Evolutionary conservation across 2,329 filamentous ascomycete species (phyloP), one percentile per base, ranked within the genome.

Genomic region (Fusarium xylarioides): DNA sequence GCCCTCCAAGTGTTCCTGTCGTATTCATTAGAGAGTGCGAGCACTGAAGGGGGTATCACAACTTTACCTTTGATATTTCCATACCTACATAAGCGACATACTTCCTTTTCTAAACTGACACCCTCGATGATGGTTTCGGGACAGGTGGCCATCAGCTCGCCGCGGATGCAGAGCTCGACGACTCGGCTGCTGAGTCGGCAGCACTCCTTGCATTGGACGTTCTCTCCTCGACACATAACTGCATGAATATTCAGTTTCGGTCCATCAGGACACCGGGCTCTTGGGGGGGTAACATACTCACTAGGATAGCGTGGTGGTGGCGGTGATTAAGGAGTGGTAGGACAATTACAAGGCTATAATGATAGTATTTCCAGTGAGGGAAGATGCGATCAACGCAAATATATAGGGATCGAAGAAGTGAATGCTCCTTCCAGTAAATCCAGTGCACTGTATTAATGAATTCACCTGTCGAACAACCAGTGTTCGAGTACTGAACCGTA

Each of bases 191-290:
- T 61, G 23, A 73, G 44, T 46, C 47, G 43, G 32, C 38, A 62
- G 67, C 73, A 75, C 30, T 68, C 50, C 44, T 63, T 72, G 12
- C 73, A 75, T 37, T 71, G 73, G 49, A 75, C 57, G 28, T 60
- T 65, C 21, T 63, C 70, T 16, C 67, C 73, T 58, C 57, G 53
- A 44, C 73, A 75, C 73, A 75, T 75, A 32, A 11, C 58, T 68
- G 7, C 6, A 37, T 32, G 26, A 21, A 10, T 5, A n/a, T 32
- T 71, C 2, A 71, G 57, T 15, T 23, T 34, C 16, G 19, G 11
- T 34, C 26, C 21, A 12, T 34, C n/a, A 16, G 6, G 12, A 10
- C 21, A 40, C 28, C 38, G 30, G 19, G 18, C 12, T 23, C 23
- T 30, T 26, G 1, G 3, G 4, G 26, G 21, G 21, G n/a, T 14